Conservation (phyloP, 768 basidiomycete species). For the Lactarius deliciosus region DNA sequence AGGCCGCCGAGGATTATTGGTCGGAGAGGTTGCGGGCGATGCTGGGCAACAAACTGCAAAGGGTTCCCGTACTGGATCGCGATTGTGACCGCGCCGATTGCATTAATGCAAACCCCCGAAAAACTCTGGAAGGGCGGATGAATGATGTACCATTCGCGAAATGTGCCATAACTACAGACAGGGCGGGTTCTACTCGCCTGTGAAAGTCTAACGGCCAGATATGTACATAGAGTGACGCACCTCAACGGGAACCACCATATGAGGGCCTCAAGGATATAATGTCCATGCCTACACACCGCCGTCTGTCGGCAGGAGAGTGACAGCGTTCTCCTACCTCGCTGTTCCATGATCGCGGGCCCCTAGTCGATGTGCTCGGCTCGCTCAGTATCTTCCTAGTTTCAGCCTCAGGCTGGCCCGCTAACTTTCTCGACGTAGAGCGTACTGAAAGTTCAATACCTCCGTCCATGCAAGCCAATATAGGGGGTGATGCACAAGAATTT, state of each 20-base stretch:
- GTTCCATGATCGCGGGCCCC: not conserved
- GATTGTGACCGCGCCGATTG: slow-evolving; percentile 13
- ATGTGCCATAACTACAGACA: slow-evolving; percentile 5
- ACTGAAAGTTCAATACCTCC: not conserved
- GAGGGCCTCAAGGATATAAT: slow-evolving; percentile 31
- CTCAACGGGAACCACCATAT: slow-evolving; percentile 33
- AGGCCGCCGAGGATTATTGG: slow-evolving; percentile 29
- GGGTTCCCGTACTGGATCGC: slow-evolving; percentile 15
- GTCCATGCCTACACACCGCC: slow-evolving; percentile 31
- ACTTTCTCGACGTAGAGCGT: not conserved
- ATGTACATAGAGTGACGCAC: slow-evolving; percentile 13
- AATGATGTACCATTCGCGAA: slow-evolving; percentile 14
- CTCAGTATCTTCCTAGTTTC: not conserved
- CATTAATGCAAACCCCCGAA: slow-evolving; percentile 13
- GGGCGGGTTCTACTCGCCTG: not conserved
- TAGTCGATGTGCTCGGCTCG: not conserved
- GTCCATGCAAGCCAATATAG: no score
- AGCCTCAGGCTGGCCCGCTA: not conserved
- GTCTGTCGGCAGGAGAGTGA: slow-evolving; percentile 29
- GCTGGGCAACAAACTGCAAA: slow-evolving; percentile 28
- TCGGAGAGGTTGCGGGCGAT: slow-evolving; percentile 30
- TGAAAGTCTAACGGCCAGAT: not conserved
- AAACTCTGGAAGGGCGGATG: slow-evolving; percentile 13
- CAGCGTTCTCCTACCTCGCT: slow-evolving; percentile 8
- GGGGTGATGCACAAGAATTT: not conserved